These are phyloP conservation scores for Cytospora piceae DNA, from an alignment of 2,329 filamentous ascomycete species.

Conservation along the genomic window DNA sequence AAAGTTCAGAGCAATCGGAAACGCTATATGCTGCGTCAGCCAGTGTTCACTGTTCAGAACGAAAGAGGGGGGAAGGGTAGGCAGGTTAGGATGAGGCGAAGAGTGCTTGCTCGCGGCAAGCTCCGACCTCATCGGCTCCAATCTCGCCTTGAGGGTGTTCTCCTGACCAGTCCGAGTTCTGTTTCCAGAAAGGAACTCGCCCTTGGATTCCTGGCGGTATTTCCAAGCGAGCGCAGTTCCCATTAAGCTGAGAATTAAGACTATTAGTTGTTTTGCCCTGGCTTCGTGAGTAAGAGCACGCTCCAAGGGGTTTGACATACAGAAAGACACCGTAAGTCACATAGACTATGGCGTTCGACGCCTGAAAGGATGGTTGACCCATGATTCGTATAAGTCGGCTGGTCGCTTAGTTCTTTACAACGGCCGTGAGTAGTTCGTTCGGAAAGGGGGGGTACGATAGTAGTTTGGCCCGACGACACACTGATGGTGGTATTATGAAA, in stretches of 20 bases:
- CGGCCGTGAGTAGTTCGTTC: not conserved
- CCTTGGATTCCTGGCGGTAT: constrained; percentile 66
- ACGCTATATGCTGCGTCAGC: constrained; percentile 52
- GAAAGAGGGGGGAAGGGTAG: not conserved
- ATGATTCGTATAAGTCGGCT: constrained; percentile 49
- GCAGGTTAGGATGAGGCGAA: constrained; percentile 28
- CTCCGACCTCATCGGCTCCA: not conserved
- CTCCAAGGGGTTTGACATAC: constrained; percentile 47
- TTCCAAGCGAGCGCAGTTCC: constrained; percentile 64
- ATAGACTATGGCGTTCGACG: constrained; percentile 84
- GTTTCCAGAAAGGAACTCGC: constrained; percentile 75
- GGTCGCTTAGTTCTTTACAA: not conserved
- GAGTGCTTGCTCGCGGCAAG: constrained; percentile 6
- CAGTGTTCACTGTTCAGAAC: not conserved
- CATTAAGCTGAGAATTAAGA: constrained; percentile 53
- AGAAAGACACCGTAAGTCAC: constrained; percentile 77
- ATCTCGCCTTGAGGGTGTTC: constrained; percentile 21
- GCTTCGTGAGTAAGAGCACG: not conserved
- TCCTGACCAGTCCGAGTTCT: constrained; percentile 81
- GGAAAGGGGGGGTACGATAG: not conserved
- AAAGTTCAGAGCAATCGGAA: constrained; percentile 85
- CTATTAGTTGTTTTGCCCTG: not conserved
- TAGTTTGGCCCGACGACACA: not conserved
- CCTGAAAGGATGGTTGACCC: constrained; percentile 74
- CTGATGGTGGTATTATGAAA: not conserved